A percentile compares a stretch with the other conserved stretches of the same genome.
These are phyloP conservation scores for Cladophialophora chaetospira DNA, from an alignment of 2,329 filamentous ascomycete genomes.

Conservation along the genomic window DNA sequence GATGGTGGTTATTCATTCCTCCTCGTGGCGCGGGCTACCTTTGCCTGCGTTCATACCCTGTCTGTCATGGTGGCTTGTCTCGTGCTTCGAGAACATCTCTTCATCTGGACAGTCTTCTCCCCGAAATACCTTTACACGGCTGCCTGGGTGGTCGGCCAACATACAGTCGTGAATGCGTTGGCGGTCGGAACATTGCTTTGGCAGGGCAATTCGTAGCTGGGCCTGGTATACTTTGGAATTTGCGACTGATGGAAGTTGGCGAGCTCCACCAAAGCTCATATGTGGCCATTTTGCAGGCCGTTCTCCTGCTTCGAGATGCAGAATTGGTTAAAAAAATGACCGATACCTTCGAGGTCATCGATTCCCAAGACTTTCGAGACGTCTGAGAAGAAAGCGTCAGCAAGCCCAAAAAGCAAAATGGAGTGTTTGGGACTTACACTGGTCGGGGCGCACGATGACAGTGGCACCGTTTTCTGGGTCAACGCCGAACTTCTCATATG, in stretches of 20 bases:
- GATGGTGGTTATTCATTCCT: constrained; percentile 48
- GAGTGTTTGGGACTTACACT: constrained; percentile 50
- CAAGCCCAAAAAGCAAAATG: background rate
- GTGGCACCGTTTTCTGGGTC: constrained; percentile 49
- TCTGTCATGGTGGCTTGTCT: constrained; percentile 90
- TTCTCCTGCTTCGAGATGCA: constrained; percentile 13
- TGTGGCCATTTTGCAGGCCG: background rate
- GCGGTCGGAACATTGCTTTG: constrained; percentile 42
- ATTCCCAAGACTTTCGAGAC: constrained; percentile 43
- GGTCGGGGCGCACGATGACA: constrained; percentile 62
- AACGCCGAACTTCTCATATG: constrained; percentile 60
- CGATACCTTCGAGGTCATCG: constrained; percentile 39
- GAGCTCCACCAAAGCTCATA: background rate
- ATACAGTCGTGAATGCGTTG: constrained; percentile 71
- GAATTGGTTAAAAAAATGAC: constrained; percentile 42
- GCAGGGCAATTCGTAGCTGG: background rate
- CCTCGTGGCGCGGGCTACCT: constrained; percentile 61
- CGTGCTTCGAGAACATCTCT: constrained; percentile 80
- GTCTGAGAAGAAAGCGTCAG: constrained; percentile 33
- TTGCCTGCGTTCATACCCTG: constrained; percentile 64
- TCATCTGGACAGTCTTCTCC: constrained; percentile 98
- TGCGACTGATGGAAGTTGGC: too few species aligned
- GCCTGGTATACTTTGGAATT: background rate
- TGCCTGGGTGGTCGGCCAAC: constrained; percentile 83
- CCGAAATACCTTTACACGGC: constrained; percentile 93